These are phyloP conservation scores for Ceratocystiopsis sp. DNA, from an alignment of 2,329 filamentous ascomycete genomes.

Conservation along the genomic window DNA sequence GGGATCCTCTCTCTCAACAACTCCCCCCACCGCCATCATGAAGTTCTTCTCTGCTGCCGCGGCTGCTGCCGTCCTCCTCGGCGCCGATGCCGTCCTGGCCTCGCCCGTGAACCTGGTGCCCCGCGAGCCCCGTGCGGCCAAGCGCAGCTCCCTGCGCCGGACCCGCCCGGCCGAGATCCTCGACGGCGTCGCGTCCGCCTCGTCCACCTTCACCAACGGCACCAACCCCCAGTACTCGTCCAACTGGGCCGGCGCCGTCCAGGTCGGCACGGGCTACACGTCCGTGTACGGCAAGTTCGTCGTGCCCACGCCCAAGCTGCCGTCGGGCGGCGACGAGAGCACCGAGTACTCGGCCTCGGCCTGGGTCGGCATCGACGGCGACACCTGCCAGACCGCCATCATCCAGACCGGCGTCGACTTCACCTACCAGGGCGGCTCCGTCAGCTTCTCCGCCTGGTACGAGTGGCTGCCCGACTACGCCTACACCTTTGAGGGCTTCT, in stretches of 20 bases:
- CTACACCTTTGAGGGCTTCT: constrained; percentile 13
- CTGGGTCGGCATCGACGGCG: constrained; percentile 18
- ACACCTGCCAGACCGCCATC: constrained; percentile 12
- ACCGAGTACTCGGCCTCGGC: constrained; percentile 14
- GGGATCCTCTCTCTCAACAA: too few relatives aligned
- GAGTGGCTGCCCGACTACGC: constrained; percentile 17
- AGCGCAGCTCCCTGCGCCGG: constrained; percentile 11
- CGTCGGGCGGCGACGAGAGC: constrained; percentile 5
- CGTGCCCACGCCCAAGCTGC: constrained; percentile 12
- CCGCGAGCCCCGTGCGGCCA: constrained; percentile 18
- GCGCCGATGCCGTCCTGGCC: constrained; percentile 24
- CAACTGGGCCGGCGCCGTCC: constrained; percentile 16
- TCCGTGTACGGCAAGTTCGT: constrained; percentile 13
- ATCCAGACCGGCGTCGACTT: constrained; percentile 16
- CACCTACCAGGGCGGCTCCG: constrained; percentile 1
- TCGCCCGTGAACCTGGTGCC: constrained; percentile 26
- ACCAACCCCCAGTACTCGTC: constrained; percentile 22
- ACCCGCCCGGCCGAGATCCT: constrained; percentile 12
- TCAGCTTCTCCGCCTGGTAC: constrained; percentile 14
- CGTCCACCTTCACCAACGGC: neutral
- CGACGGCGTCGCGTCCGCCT: constrained; percentile 9
- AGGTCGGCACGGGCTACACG: constrained; percentile 5
- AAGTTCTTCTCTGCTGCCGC: constrained; percentile 28
- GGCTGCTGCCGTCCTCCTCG: constrained; percentile 5
- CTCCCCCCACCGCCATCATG: constrained; percentile 22